phyloP scores from a whole-genome alignment of 2,329 filamentous ascomycete species.

The Alternaria viburni region DNA sequence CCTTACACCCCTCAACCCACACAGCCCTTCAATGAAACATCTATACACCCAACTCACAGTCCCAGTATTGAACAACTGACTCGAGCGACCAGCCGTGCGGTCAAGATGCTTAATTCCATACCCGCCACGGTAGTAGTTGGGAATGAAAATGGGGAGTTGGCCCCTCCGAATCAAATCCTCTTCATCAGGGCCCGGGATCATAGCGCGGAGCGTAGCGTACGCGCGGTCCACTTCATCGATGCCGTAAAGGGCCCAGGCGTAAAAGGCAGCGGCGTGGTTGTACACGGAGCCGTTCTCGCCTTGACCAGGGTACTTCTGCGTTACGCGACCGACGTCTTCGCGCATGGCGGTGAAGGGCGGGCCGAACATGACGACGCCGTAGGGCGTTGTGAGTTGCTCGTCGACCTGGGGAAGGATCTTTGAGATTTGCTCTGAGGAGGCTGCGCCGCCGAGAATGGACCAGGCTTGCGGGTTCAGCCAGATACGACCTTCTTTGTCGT shows the following conservation, averaged over 20 bases:
- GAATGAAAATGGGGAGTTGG: conserved; percentile 64
- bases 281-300: conserved; percentile 66
- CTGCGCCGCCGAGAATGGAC: conserved; percentile 62
- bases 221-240: conserved; percentile 59
- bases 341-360: conserved; percentile 63
- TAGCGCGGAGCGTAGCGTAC: conserved; percentile 58
- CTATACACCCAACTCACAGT: conserved; percentile 65
- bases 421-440: conserved; percentile 50
- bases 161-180: conserved; percentile 61
- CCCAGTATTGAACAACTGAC: conserved; percentile 65
- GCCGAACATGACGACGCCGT: conserved; percentile 63
- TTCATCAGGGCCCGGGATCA: conserved; percentile 61
- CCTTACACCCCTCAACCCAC: conserved; percentile 59
- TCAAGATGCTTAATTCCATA: conserved; percentile 26
- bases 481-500: conserved; percentile 61
- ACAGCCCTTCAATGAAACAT: conserved; percentile 62
- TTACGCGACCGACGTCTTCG: conserved; percentile 65
- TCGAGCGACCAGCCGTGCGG: conserved; percentile 61
- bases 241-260: conserved; percentile 61
- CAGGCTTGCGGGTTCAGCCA: conserved; percentile 66
- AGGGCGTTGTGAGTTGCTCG: conserved; percentile 59
- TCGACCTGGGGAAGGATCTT: conserved; percentile 60
- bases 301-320: conserved; percentile 64
- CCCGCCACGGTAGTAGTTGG: conserved; percentile 61
- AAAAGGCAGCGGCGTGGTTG: conserved; percentile 64